Evolutionary conservation across 164 flowering plant genomes (phyloP).

Genomic region (Malania oleifera): DNA sequence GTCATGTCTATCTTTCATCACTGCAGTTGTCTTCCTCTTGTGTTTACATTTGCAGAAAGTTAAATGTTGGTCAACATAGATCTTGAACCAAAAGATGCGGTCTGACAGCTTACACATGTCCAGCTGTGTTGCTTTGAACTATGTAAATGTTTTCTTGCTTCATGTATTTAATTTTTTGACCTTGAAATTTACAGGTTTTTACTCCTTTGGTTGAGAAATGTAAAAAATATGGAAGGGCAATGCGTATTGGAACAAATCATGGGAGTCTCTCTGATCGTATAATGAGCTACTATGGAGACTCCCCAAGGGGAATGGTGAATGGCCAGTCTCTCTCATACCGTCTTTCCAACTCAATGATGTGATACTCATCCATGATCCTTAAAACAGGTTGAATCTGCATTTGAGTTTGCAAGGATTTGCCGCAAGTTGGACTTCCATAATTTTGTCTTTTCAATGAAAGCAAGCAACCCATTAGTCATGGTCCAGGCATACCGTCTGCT

Average conservation of each 20-base stretch:
- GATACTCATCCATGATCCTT: background rate
- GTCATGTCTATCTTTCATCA: too few relatives aligned
- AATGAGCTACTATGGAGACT: conserved; percentile 98
- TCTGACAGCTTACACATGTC: too few relatives aligned
- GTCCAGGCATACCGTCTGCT: conserved; percentile 95
- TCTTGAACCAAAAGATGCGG: too few relatives aligned
- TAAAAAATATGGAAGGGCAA: conserved; percentile 94
- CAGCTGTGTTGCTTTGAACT: background rate
- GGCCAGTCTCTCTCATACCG: conserved; percentile 4
- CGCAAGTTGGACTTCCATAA: conserved; percentile 88
- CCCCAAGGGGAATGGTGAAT: conserved; percentile 96
- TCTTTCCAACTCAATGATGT: background rate
- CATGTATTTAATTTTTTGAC: too few relatives aligned
- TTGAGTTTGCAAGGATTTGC: conserved; percentile 96
- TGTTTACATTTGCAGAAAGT: too few relatives aligned
- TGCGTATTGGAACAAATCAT: conserved; percentile 98
- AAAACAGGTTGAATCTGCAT: conserved; percentile 96
- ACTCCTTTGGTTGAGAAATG: conserved; percentile 91
- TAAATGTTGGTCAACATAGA: too few relatives aligned
- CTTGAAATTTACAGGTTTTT: background rate
- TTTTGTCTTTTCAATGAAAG: conserved; percentile 98
- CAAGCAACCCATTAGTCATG: conserved; percentile 98
- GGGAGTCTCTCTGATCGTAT: conserved; percentile 99
- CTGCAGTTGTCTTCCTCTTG: too few relatives aligned
- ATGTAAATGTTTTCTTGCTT: conserved; percentile 57